Conservation (phyloP, 306 rosid genomes). For the Crotalaria pallida region DNA sequence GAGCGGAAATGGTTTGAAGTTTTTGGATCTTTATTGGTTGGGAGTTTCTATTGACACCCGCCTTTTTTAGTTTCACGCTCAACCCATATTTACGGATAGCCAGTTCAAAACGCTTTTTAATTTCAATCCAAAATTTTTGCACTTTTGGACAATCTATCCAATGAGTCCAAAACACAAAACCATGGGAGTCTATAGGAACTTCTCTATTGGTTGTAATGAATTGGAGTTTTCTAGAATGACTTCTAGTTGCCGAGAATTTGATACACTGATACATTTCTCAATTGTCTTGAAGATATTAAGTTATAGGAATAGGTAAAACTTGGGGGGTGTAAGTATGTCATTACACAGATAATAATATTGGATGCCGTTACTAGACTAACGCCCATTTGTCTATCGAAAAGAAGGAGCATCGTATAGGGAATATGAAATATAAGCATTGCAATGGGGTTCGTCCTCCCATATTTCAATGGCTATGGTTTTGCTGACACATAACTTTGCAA, state of each 20-base stretch:
- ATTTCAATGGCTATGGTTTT: conserved; percentile 9
- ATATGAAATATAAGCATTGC: background rate
- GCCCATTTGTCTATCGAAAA: background rate
- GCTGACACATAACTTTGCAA: background rate
- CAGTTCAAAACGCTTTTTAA: too few relatives aligned
- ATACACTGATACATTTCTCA: background rate
- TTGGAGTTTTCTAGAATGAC: conserved; percentile 5
- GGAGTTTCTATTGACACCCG: too few relatives aligned
- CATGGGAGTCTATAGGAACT: too few relatives aligned
- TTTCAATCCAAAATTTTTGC: too few relatives aligned
- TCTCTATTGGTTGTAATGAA: too few relatives aligned
- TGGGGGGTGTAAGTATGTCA: background rate
- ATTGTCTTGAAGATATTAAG: conserved; percentile 1
- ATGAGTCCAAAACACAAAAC: too few relatives aligned
- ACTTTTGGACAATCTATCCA: too few relatives aligned
- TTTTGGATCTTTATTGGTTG: conserved; percentile 6
- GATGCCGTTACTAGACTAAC: conserved; percentile 2
- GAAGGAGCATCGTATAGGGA: background rate
- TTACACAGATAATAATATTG: background rate
- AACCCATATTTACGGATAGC: too few relatives aligned
- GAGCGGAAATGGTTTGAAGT: background rate
- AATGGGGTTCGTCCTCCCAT: background rate
- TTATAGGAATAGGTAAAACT: background rate
- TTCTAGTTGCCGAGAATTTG: background rate
- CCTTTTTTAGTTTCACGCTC: too few relatives aligned